Evolutionary conservation across 176 grass and related monocot genomes (phyloP).

Genomic region (Ensete ventricosum): DNA sequence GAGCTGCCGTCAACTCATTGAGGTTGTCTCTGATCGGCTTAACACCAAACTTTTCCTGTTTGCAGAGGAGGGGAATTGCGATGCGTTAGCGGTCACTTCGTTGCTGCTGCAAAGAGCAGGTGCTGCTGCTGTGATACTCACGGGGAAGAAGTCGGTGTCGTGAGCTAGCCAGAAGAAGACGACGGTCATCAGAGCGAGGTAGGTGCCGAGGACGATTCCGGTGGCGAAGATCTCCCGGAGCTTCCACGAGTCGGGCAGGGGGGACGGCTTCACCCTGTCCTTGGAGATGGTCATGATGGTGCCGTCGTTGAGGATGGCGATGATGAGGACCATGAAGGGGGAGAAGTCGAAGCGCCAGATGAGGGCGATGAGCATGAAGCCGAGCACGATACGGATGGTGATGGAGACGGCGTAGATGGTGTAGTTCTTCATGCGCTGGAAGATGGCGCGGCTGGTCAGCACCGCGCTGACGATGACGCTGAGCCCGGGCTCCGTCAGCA

Average conservation of each 20-base stretch:
- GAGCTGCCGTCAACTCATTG: conserved; percentile 57
- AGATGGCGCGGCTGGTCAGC: conserved; percentile 75
- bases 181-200: conserved; percentile 59
- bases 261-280: conserved; percentile 69
- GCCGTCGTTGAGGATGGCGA: conserved; percentile 94
- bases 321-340: conserved; percentile 93
- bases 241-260: conserved; percentile 66
- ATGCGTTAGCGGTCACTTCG: neutral
- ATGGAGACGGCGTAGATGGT: conserved; percentile 97
- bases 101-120: neutral
- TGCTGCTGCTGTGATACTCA: neutral
- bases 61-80: neutral
- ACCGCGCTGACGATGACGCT: conserved; percentile 83
- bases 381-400: conserved; percentile 84
- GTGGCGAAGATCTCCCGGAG: conserved; percentile 87
- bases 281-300: conserved; percentile 99
- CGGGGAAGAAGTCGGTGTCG: conserved; percentile 75
- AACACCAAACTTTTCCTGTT: conserved; percentile 42
- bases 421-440: conserved; percentile 98
- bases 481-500: conserved; percentile 78
- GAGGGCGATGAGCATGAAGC: conserved; percentile 74
- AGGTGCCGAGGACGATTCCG: conserved; percentile 77
- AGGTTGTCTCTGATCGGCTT: conserved; percentile 38
- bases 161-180: conserved; percentile 65
- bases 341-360: conserved; percentile 93